A percentile compares a stretch with the other conserved stretches of the same genome.
Conservation (phyloP, 371 early-diverging fungal species). For the Lichtheimia corymbifera region DNA sequence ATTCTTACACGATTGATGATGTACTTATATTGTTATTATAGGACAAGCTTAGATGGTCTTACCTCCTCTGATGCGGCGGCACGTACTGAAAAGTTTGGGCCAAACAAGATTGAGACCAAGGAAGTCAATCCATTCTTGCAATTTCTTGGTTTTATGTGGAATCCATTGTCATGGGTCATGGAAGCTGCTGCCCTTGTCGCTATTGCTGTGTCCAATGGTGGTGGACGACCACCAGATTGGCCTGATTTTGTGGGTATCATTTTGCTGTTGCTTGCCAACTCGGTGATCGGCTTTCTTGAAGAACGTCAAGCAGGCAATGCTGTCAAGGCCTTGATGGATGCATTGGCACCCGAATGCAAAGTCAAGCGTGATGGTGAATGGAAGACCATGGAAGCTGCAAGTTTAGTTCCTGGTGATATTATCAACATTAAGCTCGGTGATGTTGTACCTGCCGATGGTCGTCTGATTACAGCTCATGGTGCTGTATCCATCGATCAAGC, state of each 20-base stretch:
- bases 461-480: constrained; percentile 56
- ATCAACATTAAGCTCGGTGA: constrained; percentile 78
- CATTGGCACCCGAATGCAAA: constrained; percentile 76
- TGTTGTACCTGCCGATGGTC: constrained; percentile 80
- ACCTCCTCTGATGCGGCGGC: constrained; percentile 65
- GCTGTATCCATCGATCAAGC: constrained; percentile 73
- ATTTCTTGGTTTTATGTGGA: constrained; percentile 90
- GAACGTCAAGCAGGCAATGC: constrained; percentile 83
- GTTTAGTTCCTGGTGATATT: constrained; percentile 78
- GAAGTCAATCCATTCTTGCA: constrained; percentile 79
- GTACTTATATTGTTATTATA: constrained; percentile 6
- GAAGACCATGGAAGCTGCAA: constrained; percentile 56
- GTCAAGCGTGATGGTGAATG: constrained; percentile 64
- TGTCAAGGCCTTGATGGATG: constrained; percentile 79
- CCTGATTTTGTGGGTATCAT: constrained; percentile 85
- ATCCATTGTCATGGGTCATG: constrained; percentile 82
- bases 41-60: constrained; percentile 63
- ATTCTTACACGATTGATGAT: background rate
- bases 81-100: constrained; percentile 69
- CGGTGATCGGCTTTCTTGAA: constrained; percentile 85
- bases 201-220: constrained; percentile 72
- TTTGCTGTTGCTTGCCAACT: constrained; percentile 78
- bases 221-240: constrained; percentile 74
- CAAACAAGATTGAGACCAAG: constrained; percentile 72
- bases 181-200: constrained; percentile 78